Conservation (phyloP, 2,329 filamentous ascomycete genomes). For the Dothistroma pini region DNA sequence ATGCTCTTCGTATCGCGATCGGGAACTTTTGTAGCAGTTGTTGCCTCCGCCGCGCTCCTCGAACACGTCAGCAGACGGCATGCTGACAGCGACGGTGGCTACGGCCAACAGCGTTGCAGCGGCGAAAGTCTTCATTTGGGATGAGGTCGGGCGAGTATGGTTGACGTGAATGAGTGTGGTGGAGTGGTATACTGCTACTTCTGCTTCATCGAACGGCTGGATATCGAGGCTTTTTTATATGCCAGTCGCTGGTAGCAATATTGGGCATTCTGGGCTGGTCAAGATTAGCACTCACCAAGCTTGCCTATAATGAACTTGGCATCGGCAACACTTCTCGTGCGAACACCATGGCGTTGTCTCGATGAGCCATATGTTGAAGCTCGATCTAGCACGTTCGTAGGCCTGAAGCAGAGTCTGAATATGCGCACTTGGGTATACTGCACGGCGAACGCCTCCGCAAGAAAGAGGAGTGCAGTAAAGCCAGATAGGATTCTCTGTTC, state of each 20-base stretch:
- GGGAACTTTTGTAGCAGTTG: not conserved
- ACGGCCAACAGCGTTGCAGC: not conserved
- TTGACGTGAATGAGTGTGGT: not conserved
- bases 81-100: not conserved
- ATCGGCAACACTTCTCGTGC: not conserved
- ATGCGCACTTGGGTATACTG: conserved; percentile 21
- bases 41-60: not conserved
- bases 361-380: not conserved
- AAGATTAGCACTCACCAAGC: not conserved
- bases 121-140: not conserved
- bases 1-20: not conserved
- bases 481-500: conserved; percentile 28
- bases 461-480: conserved; percentile 28
- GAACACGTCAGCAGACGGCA: not conserved
- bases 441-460: conserved; percentile 30
- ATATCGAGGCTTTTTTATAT: not conserved
- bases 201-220: not conserved
- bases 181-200: not conserved
- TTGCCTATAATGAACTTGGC: no score
- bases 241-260: not conserved
- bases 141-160: not conserved
- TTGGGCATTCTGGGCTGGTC: not conserved
- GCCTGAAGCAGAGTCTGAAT: not conserved
- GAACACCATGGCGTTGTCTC: not conserved
- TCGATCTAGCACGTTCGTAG: not conserved